A percentile compares a stretch with the other conserved stretches of the same genome.
These are phyloP conservation scores for Pestalotiopsis fici DNA, from an alignment of 2,329 filamentous ascomycete genomes.

Conservation along the genomic window DNA sequence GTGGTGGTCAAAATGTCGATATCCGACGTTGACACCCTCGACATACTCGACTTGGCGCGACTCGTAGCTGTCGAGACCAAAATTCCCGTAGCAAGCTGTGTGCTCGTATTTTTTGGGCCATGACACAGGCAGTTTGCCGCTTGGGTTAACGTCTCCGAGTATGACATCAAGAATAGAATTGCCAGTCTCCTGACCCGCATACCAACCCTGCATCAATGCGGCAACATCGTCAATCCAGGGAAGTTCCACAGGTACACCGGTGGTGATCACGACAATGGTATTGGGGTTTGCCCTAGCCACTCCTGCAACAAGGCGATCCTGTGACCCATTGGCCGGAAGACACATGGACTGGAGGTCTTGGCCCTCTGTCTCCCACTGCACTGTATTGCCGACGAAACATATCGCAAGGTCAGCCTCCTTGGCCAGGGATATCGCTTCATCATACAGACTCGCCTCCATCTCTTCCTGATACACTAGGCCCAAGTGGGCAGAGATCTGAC, in stretches of 20 bases:
- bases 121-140: constrained; percentile 28
- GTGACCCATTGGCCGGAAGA: not conserved
- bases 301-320: constrained; percentile 15
- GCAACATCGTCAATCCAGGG: constrained; percentile 82
- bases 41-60: constrained; percentile 75
- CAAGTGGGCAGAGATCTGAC: not conserved
- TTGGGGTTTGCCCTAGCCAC: constrained; percentile 16
- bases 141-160: constrained; percentile 46
- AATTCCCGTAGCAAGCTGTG: constrained; percentile 51
- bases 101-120: constrained; percentile 19
- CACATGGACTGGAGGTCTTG: not conserved
- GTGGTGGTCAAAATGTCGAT: constrained; percentile 74
- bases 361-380: constrained; percentile 8
- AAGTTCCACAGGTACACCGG: constrained; percentile 64
- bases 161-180: constrained; percentile 71
- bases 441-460: constrained; percentile 1
- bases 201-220: constrained; percentile 74
- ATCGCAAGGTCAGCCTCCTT: not conserved
- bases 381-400: constrained; percentile 5
- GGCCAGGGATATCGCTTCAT: not conserved
- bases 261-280: constrained; percentile 65
- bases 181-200: constrained; percentile 83
- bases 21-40: constrained; percentile 84
- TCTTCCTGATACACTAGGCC: not conserved
- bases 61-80: constrained; percentile 52